These are phyloP conservation scores for Penicillium cinerascens DNA, from an alignment of 495 filamentous ascomycete genomes.

Conservation along the genomic window DNA sequence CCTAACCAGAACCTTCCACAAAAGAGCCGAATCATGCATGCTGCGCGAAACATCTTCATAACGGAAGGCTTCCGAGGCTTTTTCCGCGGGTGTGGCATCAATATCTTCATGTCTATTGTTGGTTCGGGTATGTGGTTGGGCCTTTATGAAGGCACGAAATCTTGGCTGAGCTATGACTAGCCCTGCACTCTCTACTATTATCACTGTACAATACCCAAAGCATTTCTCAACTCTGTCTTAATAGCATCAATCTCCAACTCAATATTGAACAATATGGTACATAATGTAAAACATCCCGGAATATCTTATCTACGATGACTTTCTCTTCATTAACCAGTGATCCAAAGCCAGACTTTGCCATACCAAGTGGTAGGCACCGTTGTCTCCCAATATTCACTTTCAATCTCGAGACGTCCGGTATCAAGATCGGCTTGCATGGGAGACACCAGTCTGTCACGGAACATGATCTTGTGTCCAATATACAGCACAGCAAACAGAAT, in stretches of 20 bases:
- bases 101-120: not conserved
- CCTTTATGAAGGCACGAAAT: not conserved
- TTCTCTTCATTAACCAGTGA: not conserved
- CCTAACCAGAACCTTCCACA: not conserved
- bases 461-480: constrained; percentile 45
- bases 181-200: not conserved
- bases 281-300: not conserved
- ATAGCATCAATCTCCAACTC: not conserved
- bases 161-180: not conserved
- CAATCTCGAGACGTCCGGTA: constrained; percentile 22
- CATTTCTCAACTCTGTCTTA: not conserved
- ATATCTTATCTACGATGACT: not conserved
- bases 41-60: not conserved
- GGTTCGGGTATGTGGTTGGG: not conserved
- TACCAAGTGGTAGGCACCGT: constrained; percentile 10
- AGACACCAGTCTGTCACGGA: constrained; percentile 24
- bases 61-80: not conserved
- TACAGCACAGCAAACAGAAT: constrained; percentile 52
- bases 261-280: not conserved
- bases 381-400: constrained; percentile 9
- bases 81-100: not conserved
- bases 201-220: not conserved
- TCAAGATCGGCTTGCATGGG: constrained; percentile 31
- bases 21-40: not conserved
- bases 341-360: constrained; percentile 5